phyloP scores from a whole-genome alignment of 2,329 filamentous ascomycete genomes.

The Aspergillus sp. region DNA sequence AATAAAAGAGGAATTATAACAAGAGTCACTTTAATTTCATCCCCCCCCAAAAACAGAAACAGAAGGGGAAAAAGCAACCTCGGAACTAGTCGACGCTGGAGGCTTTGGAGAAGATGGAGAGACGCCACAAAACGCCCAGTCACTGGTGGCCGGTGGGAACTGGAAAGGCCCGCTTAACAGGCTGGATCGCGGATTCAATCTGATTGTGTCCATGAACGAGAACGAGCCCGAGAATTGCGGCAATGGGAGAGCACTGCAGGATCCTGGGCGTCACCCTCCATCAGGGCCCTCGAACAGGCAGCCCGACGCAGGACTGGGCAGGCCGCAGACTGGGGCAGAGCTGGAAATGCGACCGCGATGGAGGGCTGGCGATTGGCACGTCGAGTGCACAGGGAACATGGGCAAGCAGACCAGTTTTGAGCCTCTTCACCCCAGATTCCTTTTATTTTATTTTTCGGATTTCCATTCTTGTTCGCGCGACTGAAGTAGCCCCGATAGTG shows the following conservation, averaged over 20 bases:
- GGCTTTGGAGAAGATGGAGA: slow-evolving; percentile 7
- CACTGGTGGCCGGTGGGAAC: neutral
- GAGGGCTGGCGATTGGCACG: no score
- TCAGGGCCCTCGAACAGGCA: no score
- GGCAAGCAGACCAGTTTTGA: slow-evolving; percentile 4
- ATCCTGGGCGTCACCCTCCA: no score
- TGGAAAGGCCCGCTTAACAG: no score
- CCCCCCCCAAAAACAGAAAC: neutral
- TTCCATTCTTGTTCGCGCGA: neutral
- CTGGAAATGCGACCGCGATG: no score
- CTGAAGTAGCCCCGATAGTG: neutral
- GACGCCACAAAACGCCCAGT: slow-evolving; percentile 11
- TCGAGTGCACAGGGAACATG: neutral
- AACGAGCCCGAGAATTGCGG: slow-evolving; percentile 8
- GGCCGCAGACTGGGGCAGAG: no score
- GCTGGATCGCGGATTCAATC: no score
- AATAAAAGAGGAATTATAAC: slow-evolving; percentile 4
- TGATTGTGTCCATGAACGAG: neutral
- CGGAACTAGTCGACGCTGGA: slow-evolving; percentile 4
- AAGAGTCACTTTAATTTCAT: neutral
- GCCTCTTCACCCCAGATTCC: slow-evolving; percentile 12
- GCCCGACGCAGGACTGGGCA: no score
- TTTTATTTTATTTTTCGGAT: neutral
- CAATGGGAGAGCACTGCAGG: neutral
- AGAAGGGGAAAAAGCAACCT: slow-evolving; percentile 8